phyloP scores from a whole-genome alignment of 2,329 filamentous ascomycete genomes.

The Zymoseptoria brevis region DNA sequence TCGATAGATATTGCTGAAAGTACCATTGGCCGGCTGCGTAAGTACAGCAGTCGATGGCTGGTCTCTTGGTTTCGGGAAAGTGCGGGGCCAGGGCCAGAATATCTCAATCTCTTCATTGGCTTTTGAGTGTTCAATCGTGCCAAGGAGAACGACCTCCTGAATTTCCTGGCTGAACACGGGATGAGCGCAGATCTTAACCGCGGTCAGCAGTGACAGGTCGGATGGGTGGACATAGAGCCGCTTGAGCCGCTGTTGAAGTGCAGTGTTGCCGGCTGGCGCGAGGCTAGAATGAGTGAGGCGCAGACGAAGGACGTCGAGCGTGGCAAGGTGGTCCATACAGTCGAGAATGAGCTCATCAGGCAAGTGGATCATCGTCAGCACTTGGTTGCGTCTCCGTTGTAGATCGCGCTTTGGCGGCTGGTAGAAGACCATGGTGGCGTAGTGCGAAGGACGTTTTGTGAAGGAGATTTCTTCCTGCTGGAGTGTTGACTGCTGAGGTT shows the following conservation, averaged over 20 bases:
- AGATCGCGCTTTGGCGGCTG: background rate
- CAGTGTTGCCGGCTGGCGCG: constrained; percentile 1
- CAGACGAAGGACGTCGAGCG: background rate
- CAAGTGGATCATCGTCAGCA: constrained; percentile 4
- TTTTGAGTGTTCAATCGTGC: background rate
- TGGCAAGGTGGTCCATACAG: constrained; percentile 1
- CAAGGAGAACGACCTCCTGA: constrained; percentile 11
- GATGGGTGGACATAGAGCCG: constrained; percentile 15
- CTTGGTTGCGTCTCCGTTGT: background rate
- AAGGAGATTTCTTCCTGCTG: background rate
- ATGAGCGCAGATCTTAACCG: constrained; percentile 10
- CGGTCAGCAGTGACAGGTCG: background rate
- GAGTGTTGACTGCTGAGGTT: background rate
- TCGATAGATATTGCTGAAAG: background rate
- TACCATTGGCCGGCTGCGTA: background rate
- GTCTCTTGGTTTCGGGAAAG: background rate
- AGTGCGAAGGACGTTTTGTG: background rate
- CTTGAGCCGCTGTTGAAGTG: constrained; percentile 4
- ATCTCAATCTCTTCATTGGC: background rate
- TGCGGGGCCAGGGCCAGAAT: background rate
- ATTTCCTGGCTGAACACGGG: constrained; percentile 5
- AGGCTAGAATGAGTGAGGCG: constrained; percentile 3
- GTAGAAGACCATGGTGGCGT: constrained; percentile 9
- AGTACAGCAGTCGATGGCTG: background rate
- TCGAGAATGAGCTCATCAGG: constrained; percentile 10